Base-by-base conservation (phyloP, 805 yeast genomes). In the Candida insectorum region DNA sequence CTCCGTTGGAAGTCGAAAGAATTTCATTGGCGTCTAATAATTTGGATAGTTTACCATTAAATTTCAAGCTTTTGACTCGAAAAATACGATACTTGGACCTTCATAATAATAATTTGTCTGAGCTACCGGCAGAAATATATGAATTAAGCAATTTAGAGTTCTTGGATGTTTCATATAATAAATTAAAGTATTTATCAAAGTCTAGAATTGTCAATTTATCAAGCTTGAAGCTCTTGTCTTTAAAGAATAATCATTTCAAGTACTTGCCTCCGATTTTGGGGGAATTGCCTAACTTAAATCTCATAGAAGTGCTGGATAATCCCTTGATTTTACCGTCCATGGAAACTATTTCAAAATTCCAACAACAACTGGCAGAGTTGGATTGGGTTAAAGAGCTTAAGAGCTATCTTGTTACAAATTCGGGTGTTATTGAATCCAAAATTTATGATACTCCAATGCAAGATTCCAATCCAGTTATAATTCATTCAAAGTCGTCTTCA, bases 91-190 rank as follows among this genome's bases (percentile, higher is more conserved):
- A 78, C 41, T 57, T 85, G 36, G 91, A 85, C 52, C 56, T 85
- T 28, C 83, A 84, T 50, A 63, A 68, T 38, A 85, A 85, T 52
- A 51, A 59, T 28, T 65, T 85, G 32, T 44, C 62, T 3, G 64
- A 58, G 28, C 68, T 85, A 28, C 88, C 94, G 0, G 45, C 41
- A 1, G 52, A 47, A 2, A 54, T 66, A 5, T 46, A 46, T 13
- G 49, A 50, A 3, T 62, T 71, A 25, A 46, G 49, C 9, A 62
- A 65, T 6, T 57, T 85, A 34, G 89, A 81, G 47, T 77, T 79
- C 32, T 55, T 85, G 26, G 91, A 85, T 54, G 52, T 84, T 14
- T 77, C 87, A 14, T 56, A 63, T 23, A 85, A 85, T 51, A 54
- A 52, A 16, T 56, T 85, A 18, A 50, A 54, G n/a, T 42, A 48